phyloP scores from a whole-genome alignment of 2,329 filamentous ascomycete species.

The Pseudogymnoascus sp. region DNA sequence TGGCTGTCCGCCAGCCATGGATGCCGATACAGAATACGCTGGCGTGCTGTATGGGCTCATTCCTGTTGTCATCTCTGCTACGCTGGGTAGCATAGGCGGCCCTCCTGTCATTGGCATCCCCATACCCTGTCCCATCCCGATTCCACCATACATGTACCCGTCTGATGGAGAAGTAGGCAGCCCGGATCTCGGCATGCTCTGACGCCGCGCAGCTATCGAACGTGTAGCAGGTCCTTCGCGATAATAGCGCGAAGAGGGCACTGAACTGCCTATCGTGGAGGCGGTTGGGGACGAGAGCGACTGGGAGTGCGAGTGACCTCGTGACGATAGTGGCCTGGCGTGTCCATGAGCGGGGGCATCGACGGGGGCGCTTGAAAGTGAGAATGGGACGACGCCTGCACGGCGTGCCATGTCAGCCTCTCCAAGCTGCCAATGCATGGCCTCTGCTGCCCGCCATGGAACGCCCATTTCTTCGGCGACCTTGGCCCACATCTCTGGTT shows the following conservation, averaged over 20 bases:
- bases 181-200: constrained; percentile 26
- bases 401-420: constrained; percentile 89
- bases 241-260: not conserved
- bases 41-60: constrained; percentile 53
- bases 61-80: constrained; percentile 56
- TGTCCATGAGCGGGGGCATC: constrained; percentile 34
- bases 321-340: constrained; percentile 34
- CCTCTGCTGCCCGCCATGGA: constrained; percentile 90
- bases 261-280: constrained; percentile 5
- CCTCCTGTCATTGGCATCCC: constrained; percentile 19
- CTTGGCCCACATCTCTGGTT: constrained; percentile 95
- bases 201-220: constrained; percentile 25
- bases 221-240: constrained; percentile 12
- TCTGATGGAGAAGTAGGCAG: constrained; percentile 23
- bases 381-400: constrained; percentile 82
- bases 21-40: constrained; percentile 37
- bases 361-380: constrained; percentile 49
- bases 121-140: constrained; percentile 19
- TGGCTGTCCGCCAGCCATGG: constrained; percentile 18
- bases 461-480: constrained; percentile 92
- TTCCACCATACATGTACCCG: not conserved
- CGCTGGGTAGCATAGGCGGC: constrained; percentile 43
- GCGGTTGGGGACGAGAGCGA: constrained; percentile 19
- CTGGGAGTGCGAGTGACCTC: constrained; percentile 17
- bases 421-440: constrained; percentile 96